Conservation (phyloP, 2,329 filamentous ascomycete genomes). For the Apiospora hydei region DNA sequence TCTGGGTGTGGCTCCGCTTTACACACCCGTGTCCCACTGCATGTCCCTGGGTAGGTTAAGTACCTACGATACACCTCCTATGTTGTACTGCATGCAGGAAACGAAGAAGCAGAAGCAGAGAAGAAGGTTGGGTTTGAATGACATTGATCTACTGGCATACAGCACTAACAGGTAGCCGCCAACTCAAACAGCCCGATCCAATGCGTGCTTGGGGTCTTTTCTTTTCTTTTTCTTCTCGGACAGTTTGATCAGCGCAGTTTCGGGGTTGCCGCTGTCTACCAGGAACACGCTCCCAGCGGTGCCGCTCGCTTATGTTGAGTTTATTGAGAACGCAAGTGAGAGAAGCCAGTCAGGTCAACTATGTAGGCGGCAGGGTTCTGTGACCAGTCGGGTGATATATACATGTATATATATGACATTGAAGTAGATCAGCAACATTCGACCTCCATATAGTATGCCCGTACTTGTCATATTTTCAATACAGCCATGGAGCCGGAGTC, state of each 20-base stretch:
- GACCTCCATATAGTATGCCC: no score
- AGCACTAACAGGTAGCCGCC: background rate
- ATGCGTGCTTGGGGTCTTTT: background rate
- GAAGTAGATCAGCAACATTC: background rate
- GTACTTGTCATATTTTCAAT: background rate
- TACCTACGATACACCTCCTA: background rate
- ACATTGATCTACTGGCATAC: background rate
- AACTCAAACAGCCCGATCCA: background rate
- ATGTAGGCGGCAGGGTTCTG: background rate
- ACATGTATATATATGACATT: background rate
- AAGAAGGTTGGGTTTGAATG: slow-evolving; percentile 4
- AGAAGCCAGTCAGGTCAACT: background rate
- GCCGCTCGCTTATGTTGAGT: slow-evolving; percentile 6
- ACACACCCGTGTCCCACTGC: background rate
- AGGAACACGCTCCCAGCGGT: background rate
- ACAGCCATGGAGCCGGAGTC: background rate
- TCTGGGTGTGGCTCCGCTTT: slow-evolving; percentile 18
- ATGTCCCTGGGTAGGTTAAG: background rate
- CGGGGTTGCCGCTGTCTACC: slow-evolving; percentile 12
- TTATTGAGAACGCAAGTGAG: background rate
- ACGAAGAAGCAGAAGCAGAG: background rate
- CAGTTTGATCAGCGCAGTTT: slow-evolving; percentile 3
- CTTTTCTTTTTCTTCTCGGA: background rate
- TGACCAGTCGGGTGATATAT: background rate
- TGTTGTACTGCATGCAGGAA: background rate